A percentile compares a stretch with the other conserved stretches of the same genome.
These are phyloP conservation scores for Rhodomyrtus tomentosa DNA, from an alignment of 345 rosid species.

Conservation along the genomic window DNA sequence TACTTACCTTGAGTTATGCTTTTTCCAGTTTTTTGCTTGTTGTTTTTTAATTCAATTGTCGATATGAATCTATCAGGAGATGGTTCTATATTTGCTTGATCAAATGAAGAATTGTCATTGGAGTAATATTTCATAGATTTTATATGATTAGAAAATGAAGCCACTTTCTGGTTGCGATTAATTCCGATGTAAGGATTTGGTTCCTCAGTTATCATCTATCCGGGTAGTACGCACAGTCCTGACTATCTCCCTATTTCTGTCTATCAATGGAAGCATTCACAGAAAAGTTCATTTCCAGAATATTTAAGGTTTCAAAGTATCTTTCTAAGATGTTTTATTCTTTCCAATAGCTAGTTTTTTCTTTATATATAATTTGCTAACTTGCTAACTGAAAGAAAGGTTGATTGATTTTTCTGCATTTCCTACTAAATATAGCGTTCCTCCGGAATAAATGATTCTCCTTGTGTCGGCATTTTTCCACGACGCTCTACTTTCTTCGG, in stretches of 20 bases:
- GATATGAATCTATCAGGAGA: neutral
- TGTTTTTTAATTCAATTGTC: neutral
- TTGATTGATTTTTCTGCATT: neutral
- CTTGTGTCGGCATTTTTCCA: neutral
- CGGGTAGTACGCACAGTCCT: neutral
- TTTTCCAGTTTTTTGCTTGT: neutral
- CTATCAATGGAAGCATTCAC: neutral
- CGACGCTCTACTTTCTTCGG: neutral
- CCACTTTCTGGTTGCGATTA: neutral
- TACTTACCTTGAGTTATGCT: neutral
- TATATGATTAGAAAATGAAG: neutral
- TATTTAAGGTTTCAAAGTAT: neutral
- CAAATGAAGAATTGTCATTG: neutral
- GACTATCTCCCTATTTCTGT: neutral
- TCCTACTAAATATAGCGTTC: neutral
- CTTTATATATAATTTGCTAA: neutral
- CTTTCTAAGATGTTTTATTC: neutral
- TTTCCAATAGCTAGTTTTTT: neutral
- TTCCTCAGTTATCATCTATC: neutral
- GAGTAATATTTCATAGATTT: neutral
- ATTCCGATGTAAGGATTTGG: neutral
- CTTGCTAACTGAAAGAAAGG: neutral
- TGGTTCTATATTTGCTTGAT: neutral
- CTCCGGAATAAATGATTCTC: neutral
- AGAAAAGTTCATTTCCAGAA: neutral